A percentile compares a stretch with the other conserved stretches of the same genome.
Conservation (phyloP, 495 filamentous ascomycete species). For the Talaromyces proteolyticus region DNA sequence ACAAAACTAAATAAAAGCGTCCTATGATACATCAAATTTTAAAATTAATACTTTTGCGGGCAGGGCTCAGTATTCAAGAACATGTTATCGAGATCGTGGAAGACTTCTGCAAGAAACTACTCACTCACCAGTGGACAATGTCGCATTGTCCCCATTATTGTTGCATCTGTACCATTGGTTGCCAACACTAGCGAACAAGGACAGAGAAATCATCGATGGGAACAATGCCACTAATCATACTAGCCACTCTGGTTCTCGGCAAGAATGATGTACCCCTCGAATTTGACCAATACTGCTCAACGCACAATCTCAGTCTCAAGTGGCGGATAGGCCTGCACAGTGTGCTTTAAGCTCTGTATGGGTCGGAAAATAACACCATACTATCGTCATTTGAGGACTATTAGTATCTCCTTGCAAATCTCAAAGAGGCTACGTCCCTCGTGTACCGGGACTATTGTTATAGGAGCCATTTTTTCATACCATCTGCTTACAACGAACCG, state of each 20-base stretch:
- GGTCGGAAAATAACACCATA: not conserved
- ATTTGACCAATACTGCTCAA: not conserved
- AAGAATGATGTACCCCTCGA: not conserved
- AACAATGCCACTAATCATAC: not conserved
- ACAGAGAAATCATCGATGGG: not conserved
- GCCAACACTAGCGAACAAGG: not conserved
- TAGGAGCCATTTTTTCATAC: not conserved
- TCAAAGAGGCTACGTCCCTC: not conserved
- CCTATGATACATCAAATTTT: no score
- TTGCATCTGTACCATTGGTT: not conserved
- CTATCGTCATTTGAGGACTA: not conserved
- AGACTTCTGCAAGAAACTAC: not conserved
- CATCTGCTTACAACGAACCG: not conserved
- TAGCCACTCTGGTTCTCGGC: not conserved
- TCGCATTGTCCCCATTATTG: not conserved
- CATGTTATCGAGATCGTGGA: not conserved
- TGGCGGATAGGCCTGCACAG: not conserved
- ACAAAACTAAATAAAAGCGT: no score
- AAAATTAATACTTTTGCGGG: not conserved
- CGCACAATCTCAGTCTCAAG: not conserved
- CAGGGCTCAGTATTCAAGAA: not conserved
- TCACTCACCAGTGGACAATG: not conserved
- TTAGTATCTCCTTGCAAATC: not conserved
- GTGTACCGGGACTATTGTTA: not conserved
- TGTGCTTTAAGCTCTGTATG: not conserved